These are phyloP conservation scores for Breynia disticha DNA, from an alignment of 441 rosid species.

Conservation along the genomic window DNA sequence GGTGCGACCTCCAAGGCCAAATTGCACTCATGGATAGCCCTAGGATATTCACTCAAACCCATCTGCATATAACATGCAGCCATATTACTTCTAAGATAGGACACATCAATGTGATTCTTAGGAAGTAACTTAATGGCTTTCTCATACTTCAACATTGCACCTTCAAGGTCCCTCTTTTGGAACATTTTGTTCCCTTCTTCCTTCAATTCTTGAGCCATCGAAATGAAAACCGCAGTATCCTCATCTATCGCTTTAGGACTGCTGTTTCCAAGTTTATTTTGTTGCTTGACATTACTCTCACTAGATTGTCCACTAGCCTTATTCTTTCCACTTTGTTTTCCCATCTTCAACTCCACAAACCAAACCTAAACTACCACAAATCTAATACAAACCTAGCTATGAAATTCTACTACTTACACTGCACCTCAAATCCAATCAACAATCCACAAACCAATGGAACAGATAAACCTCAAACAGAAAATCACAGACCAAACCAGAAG, in stretches of 20 bases:
- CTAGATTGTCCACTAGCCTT: conserved; percentile 21
- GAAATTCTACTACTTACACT: conserved; percentile 7
- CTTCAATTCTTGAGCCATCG: conserved; percentile 75
- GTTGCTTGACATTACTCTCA: conserved; percentile 25
- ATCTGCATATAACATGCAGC: conserved; percentile 94
- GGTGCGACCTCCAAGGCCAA: conserved; percentile 72
- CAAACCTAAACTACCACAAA: conserved; percentile 11
- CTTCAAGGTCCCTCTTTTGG: conserved; percentile 81
- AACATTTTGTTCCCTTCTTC: conserved; percentile 85
- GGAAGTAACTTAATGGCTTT: conserved; percentile 89
- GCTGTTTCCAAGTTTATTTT: conserved; percentile 28
- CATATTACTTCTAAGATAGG: conserved; percentile 69
- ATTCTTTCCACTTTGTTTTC: conserved; percentile 59
- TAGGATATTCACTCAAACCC: conserved; percentile 81
- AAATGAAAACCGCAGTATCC: conserved; percentile 63
- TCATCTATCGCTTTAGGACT: conserved; percentile 54
- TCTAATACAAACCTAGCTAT: conserved; percentile 7
- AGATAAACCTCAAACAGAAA: conserved; percentile 2
- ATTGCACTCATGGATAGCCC: conserved; percentile 77
- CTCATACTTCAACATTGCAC: conserved; percentile 78
- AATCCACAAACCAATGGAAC: conserved; percentile 5
- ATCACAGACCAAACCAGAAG: neutral
- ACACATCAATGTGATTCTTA: conserved; percentile 55
- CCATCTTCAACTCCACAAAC: conserved; percentile 34
- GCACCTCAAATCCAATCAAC: conserved; percentile 8